A percentile compares a stretch with the other conserved stretches of the same genome.
Conservation (phyloP, 768 basidiomycete genomes). For the Tubosaeta brunneosetosa region DNA sequence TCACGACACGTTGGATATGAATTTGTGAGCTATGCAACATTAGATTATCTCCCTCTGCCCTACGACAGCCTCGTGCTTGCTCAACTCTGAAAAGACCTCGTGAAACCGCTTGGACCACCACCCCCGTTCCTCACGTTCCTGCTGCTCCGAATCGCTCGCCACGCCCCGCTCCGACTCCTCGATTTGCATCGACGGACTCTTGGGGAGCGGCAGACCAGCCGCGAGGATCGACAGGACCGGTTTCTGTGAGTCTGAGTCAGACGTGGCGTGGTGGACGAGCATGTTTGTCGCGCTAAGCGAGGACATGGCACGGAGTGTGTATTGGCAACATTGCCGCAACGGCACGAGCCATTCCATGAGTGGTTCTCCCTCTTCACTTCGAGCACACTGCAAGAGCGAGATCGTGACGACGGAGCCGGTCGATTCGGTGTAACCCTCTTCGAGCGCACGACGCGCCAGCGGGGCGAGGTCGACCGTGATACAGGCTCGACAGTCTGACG, state of each 20-base stretch:
- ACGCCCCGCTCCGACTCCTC: conserved; percentile 30
- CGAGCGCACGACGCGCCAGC: conserved; percentile 36
- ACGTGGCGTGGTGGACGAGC: conserved; percentile 25
- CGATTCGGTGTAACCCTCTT: conserved; percentile 34
- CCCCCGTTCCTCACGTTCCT: conserved; percentile 63
- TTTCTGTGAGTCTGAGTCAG: conserved; percentile 28
- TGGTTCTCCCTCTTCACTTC: neutral
- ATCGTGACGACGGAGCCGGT: conserved; percentile 33
- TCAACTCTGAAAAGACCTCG: conserved; percentile 55
- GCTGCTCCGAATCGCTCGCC: conserved; percentile 27
- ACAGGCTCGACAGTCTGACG: conserved; percentile 24
- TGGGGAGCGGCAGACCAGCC: conserved; percentile 56
- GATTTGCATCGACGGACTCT: conserved; percentile 66
- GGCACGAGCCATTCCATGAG: conserved; percentile 43
- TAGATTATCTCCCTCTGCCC: neutral
- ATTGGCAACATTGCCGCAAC: conserved; percentile 47
- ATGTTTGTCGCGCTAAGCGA: conserved; percentile 24
- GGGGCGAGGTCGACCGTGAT: conserved; percentile 51
- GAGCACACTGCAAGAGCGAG: conserved; percentile 25
- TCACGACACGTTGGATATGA: no score
- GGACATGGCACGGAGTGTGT: conserved; percentile 42
- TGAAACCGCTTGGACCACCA: conserved; percentile 73
- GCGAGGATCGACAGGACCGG: conserved; percentile 38
- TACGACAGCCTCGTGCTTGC: conserved; percentile 19
- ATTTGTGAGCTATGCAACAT: neutral